Evolutionary conservation across 345 rosid species (phyloP).

Genomic region (Triadica sebifera): DNA sequence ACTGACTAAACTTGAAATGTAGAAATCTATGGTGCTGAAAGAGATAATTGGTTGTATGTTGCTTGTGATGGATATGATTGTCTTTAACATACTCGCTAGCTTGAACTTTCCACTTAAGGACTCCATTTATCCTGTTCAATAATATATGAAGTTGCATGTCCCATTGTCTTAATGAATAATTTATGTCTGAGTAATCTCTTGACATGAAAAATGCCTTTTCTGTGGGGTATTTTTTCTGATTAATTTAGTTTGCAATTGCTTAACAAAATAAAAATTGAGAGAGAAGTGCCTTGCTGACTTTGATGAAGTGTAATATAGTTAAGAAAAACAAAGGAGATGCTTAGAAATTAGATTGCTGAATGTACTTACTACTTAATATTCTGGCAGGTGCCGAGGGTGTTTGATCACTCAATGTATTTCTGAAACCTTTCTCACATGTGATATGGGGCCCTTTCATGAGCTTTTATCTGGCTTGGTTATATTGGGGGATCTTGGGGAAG

Average conservation of each 20-base stretch:
- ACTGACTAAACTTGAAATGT: slow-evolving; percentile 5
- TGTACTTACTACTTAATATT: neutral
- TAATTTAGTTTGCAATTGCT: neutral
- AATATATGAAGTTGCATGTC: neutral
- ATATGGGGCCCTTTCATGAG: neutral
- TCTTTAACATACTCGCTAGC: neutral
- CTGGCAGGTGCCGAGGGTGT: neutral
- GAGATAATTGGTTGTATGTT: slow-evolving; percentile 3
- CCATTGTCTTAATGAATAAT: too few species aligned
- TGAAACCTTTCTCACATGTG: neutral
- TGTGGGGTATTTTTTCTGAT: neutral
- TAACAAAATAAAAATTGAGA: neutral
- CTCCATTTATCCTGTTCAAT: neutral
- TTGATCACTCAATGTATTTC: neutral
- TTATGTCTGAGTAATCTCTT: slow-evolving; percentile 1
- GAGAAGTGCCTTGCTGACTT: neutral
- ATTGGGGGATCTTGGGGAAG: neutral
- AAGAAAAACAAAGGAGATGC: neutral
- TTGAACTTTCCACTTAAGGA: neutral
- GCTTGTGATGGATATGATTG: neutral
- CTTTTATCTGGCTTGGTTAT: too few species aligned
- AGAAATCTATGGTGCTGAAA: neutral
- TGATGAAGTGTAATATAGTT: neutral
- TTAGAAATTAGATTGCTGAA: neutral
- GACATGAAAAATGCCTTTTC: neutral